Evolutionary conservation across 2,329 filamentous ascomycete species (phyloP).

Genomic region (Cytospora chrysosperma): DNA sequence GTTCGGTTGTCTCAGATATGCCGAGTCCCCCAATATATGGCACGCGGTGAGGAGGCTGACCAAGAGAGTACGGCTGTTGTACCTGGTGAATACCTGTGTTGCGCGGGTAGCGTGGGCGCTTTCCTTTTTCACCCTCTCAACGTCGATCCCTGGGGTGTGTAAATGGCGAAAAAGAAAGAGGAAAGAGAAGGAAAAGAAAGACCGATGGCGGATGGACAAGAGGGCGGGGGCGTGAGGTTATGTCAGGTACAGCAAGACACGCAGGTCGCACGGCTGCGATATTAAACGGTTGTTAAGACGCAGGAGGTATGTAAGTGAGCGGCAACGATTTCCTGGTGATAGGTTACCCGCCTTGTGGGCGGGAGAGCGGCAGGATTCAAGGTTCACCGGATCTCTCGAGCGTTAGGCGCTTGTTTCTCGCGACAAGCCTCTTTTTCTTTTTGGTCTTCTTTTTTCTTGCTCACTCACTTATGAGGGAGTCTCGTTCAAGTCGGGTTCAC

Average conservation of each 20-base stretch:
- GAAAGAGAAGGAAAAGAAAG: slow-evolving; percentile 22
- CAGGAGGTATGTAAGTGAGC: slow-evolving; percentile 34
- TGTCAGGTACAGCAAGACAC: slow-evolving; percentile 22
- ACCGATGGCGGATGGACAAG: slow-evolving; percentile 5
- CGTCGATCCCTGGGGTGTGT: slow-evolving; percentile 1
- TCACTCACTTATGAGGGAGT: slow-evolving; percentile 10
- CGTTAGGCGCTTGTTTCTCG: slow-evolving; percentile 38
- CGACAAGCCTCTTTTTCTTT: slow-evolving; percentile 29
- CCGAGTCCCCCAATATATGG: slow-evolving; percentile 19
- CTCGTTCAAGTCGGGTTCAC: slow-evolving; percentile 16
- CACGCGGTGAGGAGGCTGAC: slow-evolving; percentile 25
- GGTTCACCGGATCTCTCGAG: slow-evolving; percentile 22
- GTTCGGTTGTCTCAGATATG: slow-evolving; percentile 29
- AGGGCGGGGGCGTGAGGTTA: slow-evolving; percentile 15
- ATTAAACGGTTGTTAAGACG: slow-evolving; percentile 30
- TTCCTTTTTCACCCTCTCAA: slow-evolving; percentile 1
- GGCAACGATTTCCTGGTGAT: slow-evolving; percentile 30
- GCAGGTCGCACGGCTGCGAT: slow-evolving; percentile 25
- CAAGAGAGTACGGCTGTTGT: slow-evolving; percentile 23
- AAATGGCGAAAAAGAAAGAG: slow-evolving; percentile 12
- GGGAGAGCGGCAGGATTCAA: slow-evolving; percentile 28
- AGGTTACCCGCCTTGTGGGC: slow-evolving; percentile 31
- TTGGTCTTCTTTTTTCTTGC: too few species aligned
- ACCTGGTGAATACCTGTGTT: slow-evolving; percentile 22
- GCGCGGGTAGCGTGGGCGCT: slow-evolving; percentile 19